Evolutionary conservation across 1,139 yeast species (phyloP).

Genomic region (Yamadazyma mexicana): DNA sequence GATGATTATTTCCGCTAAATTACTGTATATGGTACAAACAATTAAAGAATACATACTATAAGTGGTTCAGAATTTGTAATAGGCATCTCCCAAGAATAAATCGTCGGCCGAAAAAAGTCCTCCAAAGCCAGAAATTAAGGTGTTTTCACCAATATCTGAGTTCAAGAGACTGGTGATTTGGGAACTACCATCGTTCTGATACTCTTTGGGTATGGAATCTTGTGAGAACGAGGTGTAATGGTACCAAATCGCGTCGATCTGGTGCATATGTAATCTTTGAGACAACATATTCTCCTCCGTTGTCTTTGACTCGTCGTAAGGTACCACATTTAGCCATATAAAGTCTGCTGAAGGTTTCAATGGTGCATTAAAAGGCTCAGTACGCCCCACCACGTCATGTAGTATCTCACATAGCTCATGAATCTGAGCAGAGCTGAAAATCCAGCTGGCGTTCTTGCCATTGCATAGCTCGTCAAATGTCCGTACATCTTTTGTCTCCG

Average conservation of each 20-base stretch:
- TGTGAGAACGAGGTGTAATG: slow-evolving; percentile 2
- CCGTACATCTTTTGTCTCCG: slow-evolving; percentile 7
- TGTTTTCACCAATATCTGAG: slow-evolving; percentile 1
- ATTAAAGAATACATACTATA: background rate
- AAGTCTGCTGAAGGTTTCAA: slow-evolving; percentile 3
- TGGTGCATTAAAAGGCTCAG: background rate
- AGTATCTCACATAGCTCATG: slow-evolving; percentile 14
- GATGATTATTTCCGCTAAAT: slow-evolving; percentile 4
- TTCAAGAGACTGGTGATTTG: slow-evolving; percentile 7
- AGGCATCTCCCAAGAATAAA: slow-evolving; percentile 10
- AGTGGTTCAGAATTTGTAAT: slow-evolving; percentile 5
- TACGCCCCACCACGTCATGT: slow-evolving; percentile 1
- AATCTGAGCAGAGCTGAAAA: slow-evolving; percentile 11
- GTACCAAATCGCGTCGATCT: slow-evolving; percentile 14
- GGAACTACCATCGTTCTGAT: slow-evolving; percentile 3
- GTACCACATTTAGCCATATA: slow-evolving; percentile 13
- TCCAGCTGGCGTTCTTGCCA: slow-evolving; percentile 11
- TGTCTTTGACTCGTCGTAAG: slow-evolving; percentile 12
- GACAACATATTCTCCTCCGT: slow-evolving; percentile 10
- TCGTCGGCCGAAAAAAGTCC: slow-evolving; percentile 5
- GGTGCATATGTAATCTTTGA: slow-evolving; percentile 15
- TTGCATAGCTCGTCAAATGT: slow-evolving; percentile 11
- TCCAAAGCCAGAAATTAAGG: background rate
- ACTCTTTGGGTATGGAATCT: slow-evolving; percentile 7
- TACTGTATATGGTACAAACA: too few relatives aligned